Conservation (phyloP, 139 green algal species). For the Coelastrella sp. region DNA sequence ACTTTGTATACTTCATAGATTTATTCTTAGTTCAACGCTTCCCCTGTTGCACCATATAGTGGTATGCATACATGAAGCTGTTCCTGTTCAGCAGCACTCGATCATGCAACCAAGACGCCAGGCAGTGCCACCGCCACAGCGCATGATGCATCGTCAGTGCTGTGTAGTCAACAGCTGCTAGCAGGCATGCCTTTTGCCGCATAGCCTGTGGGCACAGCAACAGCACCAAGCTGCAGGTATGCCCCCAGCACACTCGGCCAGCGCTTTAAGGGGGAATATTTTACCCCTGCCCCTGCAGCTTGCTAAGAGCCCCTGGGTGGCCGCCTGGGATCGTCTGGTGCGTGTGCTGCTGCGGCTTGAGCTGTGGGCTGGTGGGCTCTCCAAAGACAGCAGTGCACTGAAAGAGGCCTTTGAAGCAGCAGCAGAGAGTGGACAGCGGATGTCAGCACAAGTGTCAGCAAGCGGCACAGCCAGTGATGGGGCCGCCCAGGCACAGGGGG, state of each 20-base stretch:
- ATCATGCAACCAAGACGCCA: no score
- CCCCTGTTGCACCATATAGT: no score
- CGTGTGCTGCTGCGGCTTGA: slow-evolving; percentile 43
- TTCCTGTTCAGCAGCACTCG: no score
- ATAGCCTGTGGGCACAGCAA: no score
- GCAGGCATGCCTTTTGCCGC: no score
- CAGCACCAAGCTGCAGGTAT: neutral
- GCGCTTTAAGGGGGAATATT: neutral
- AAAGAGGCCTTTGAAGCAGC: slow-evolving; percentile 27
- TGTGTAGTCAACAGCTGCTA: no score
- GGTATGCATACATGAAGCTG: no score
- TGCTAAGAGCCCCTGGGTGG: slow-evolving; percentile 64
- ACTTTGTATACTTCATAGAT: no score
- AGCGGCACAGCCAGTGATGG: neutral
- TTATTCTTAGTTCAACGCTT: no score
- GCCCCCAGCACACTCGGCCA: no score
- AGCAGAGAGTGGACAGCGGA: neutral
- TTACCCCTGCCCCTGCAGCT: slow-evolving; percentile 26
- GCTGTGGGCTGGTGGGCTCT: neutral
- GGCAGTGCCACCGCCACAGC: no score
- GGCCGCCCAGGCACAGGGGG: neutral
- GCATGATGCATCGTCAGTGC: no score
- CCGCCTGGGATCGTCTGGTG: slow-evolving; percentile 57
- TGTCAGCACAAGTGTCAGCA: neutral
- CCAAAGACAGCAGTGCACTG: slow-evolving; percentile 24